Evolutionary conservation across 179 eudicot genomes (phyloP).

Genomic region (Drosera spatulata): DNA sequence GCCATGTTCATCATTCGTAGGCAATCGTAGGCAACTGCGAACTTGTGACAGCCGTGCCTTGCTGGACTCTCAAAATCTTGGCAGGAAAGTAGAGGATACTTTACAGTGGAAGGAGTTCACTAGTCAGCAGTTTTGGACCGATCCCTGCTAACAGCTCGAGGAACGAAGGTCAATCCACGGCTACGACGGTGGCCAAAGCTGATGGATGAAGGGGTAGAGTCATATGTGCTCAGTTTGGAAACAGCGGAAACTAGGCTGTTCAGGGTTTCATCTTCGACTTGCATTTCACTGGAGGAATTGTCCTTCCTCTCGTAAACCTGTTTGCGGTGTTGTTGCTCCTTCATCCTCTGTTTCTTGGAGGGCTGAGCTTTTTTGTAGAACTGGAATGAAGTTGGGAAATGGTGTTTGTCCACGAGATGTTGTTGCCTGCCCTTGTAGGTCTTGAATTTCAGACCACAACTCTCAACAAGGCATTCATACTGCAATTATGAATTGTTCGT

Average conservation of each 20-base stretch:
- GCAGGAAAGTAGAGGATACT: no score
- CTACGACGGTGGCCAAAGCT: conserved; percentile 75
- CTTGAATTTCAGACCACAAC: conserved; percentile 70
- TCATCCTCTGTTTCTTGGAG: conserved; percentile 83
- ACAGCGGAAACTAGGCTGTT: conserved; percentile 69
- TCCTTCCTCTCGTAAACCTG: conserved; percentile 26
- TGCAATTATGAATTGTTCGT: conserved; percentile 11
- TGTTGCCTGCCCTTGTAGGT: conserved; percentile 80
- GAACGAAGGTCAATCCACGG: conserved; percentile 71
- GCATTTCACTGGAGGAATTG: conserved; percentile 48
- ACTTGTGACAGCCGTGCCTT: no score
- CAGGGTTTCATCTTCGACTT: conserved; percentile 57
- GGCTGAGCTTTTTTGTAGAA: conserved; percentile 68
- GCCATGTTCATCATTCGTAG: no score
- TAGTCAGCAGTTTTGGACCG: no score
- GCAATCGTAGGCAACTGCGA: no score
- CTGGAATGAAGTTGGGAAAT: conserved; percentile 73
- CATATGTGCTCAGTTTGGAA: conserved; percentile 56
- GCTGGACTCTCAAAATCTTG: no score
- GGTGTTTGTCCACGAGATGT: conserved; percentile 88
- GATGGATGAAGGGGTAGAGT: conserved; percentile 55
- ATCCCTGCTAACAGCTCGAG: conserved; percentile 58
- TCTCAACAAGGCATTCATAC: conserved; percentile 95
- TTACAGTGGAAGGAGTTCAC: no score
- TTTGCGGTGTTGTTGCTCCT: conserved; percentile 24